Base-by-base conservation (phyloP, 2,329 filamentous ascomycete species). In the Pseudogymnoascus pannorum region DNA sequence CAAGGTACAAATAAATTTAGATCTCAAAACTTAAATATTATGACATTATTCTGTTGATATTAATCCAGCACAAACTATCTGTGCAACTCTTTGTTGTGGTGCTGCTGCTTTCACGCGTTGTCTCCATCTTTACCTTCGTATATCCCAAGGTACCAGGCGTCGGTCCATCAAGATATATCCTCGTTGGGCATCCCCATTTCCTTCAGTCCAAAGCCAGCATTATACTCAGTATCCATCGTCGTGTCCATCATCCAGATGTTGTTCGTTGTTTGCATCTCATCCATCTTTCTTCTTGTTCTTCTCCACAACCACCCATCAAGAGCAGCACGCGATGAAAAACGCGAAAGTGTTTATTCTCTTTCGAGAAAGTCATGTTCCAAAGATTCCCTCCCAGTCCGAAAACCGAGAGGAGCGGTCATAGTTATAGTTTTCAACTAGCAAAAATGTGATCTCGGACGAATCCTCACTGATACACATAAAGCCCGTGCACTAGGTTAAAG, bases 391-490 rank as follows among this genome's bases (percentile, higher is more conserved):
- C 77, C 83, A 82, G 81, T 80, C 82, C 78, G 78, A 79, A 81
- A 83, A 82, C 86, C 83, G 81, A 70, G 77, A 81, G 79, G 80
- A 92, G 88, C 81, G 81, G 87, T 90, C 87, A 88, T 83, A 81
- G 79, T 69, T 69, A 68, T 72, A 72, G 70, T 73, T 73, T 72
- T 72, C 68, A 71, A 71, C 87, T 89, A 91, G 88, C 88, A 91
- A 90, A 89, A 90, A 90, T 82, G 83, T 83, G 82, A 84, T 85
- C 87, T 91, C 88, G 85, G 88, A 91, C 86, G 83, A 86, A 87
- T 90, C 88, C 85, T 91, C 88, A 91, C 86, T 87, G 86, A 84
- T 84, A 87, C 83, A 83, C 86, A 82, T 89, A 88, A 87, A 83
- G 86, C 88, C 86, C 85, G 48, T 42, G 35, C n/a, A 38, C 26